Base-by-base conservation (phyloP, 2,329 filamentous ascomycete genomes). In the Calonectria honghensis region DNA sequence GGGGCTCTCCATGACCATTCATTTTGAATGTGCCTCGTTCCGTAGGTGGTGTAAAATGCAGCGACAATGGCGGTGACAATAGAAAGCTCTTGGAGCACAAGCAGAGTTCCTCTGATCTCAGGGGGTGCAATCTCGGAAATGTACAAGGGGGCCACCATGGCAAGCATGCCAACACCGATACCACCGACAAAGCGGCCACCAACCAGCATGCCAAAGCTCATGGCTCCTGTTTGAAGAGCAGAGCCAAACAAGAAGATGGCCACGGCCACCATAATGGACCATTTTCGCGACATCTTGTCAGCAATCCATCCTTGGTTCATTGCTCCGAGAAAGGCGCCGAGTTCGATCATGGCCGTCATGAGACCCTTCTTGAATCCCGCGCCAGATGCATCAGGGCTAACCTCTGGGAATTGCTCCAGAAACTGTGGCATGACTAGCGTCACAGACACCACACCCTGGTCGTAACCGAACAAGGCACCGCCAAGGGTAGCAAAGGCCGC, bases 71-170 rank as follows among this genome's bases (percentile, higher is more conserved):
- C 81, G n/a, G 80, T 75, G 3, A 82, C 80, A 61, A 83, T 81
- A 14, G 78, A 80, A 1, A 88, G 74, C 45, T 84, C 82, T 70
- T 88, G 86, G 2, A 86, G 82, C 0, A 87, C 86, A 0, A 89
- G 85, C 2, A 89, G 80, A 0, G 85, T 85, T 9, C 88, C 88
- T 13, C 88, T 87, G 4, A 89, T 85, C 37, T 88, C 86, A 0
- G 88, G 87, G 1, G 88, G 87, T 0, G 88, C 86, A 5, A 89
- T 85, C 76, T 89, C 88, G 41, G 86, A 85, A 74, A 86, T 90
- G 75, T 85, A 85, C 6, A 86, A 83, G 9, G 85, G 87, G 64
- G 86, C 81, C n/a, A 83, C 79, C 83, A 82, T 84, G 32, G 82
- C 82, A n/a, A 82, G 76, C 82, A 81, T 83, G 76, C 87, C 87